A percentile compares a stretch with the other conserved stretches of the same genome.
phyloP scores from a whole-genome alignment of 192 early-diverging fungal species.

The Pilaira anomala region DNA sequence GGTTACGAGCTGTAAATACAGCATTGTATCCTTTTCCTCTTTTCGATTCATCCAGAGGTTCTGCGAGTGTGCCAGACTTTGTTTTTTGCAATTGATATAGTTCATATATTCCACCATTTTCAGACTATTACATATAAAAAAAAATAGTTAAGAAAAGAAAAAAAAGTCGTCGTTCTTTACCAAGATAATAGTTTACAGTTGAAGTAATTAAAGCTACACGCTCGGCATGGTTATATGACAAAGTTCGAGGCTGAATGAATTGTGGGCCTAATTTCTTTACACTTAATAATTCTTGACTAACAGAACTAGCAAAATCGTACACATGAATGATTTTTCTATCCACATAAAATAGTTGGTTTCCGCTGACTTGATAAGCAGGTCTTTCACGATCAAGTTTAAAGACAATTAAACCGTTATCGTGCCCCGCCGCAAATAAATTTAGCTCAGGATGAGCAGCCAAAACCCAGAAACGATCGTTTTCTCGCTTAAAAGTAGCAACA shows the following conservation, averaged over 20 bases:
- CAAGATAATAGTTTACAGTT: background rate
- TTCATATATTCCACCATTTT: slow-evolving; percentile 90
- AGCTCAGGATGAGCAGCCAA: slow-evolving; percentile 94
- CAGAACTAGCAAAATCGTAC: slow-evolving; percentile 74
- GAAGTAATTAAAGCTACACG: slow-evolving; percentile 79
- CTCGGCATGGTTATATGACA: slow-evolving; percentile 96
- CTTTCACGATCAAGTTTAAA: slow-evolving; percentile 98
- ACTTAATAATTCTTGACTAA: slow-evolving; percentile 74
- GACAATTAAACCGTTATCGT: slow-evolving; percentile 96
- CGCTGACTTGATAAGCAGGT: slow-evolving; percentile 83
- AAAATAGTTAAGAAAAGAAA: background rate
- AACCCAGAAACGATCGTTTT: slow-evolving; percentile 97
- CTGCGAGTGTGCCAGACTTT: slow-evolving; percentile 55
- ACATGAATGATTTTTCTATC: slow-evolving; percentile 82
- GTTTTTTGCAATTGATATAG: slow-evolving; percentile 82
- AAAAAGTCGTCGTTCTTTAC: background rate
- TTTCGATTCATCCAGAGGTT: slow-evolving; percentile 62
- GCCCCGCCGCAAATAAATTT: slow-evolving; percentile 97
- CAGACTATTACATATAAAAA: slow-evolving; percentile 41
- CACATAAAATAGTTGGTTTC: slow-evolving; percentile 82
- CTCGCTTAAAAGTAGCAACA: slow-evolving; percentile 93
- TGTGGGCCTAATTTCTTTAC: slow-evolving; percentile 73
- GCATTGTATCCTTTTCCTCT: slow-evolving; percentile 81
- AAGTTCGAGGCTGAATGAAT: slow-evolving; percentile 69
- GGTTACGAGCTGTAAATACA: slow-evolving; percentile 93